phyloP scores from a whole-genome alignment of 2,329 filamentous ascomycete genomes.

The Emmonsia crescens region DNA sequence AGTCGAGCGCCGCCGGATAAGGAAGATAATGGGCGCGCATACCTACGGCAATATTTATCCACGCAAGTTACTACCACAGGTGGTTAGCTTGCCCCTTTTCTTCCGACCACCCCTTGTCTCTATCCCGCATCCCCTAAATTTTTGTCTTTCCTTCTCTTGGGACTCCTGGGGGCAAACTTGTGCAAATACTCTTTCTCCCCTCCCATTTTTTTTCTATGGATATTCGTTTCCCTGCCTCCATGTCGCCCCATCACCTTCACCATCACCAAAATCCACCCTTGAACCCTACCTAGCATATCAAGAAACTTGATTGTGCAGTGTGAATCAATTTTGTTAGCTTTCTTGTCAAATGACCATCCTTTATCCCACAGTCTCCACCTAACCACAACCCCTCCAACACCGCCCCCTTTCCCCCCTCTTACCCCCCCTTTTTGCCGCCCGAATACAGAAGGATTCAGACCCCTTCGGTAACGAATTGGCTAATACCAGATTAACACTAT shows the following conservation, averaged over 20 bases:
- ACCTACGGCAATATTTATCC: not conserved
- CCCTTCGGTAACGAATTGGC: not conserved
- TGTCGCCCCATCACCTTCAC: not conserved
- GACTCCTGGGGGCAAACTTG: not conserved
- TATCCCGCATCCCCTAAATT: not conserved
- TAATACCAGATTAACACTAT: not conserved
- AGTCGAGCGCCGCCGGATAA: not conserved
- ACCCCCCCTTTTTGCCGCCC: not conserved
- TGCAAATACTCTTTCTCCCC: not conserved
- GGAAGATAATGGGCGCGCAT: not conserved
- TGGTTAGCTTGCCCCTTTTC: not conserved
- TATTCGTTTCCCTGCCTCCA: not conserved
- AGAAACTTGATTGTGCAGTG: not conserved
- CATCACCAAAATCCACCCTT: not conserved
- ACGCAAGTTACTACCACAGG: not conserved
- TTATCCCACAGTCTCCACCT: not conserved
- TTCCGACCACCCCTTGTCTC: not conserved
- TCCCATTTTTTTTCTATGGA: not conserved
- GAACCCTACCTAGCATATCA: not conserved
- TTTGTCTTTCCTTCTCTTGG: not conserved
- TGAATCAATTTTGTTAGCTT: not conserved
- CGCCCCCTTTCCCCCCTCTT: no score
- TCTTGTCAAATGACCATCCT: not conserved
- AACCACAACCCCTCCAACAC: not conserved
- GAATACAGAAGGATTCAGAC: not conserved